A percentile compares a stretch with the other conserved stretches of the same genome.
Evolutionary conservation across 2,329 filamentous ascomycete species (phyloP).

Genomic region (Tolypocladium ovalisporum): DNA sequence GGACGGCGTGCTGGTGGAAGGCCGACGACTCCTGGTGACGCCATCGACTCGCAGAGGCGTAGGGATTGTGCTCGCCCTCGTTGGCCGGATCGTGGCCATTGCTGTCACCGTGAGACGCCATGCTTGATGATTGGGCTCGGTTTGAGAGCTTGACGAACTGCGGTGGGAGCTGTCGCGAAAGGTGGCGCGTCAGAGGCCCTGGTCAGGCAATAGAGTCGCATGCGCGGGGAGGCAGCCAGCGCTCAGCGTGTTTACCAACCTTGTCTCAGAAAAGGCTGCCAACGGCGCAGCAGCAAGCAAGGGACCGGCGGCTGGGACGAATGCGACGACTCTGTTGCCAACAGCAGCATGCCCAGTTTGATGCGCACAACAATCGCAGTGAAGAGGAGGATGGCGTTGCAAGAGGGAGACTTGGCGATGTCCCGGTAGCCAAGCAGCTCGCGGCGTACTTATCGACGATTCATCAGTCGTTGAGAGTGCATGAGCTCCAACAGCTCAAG

Average conservation of each 20-base stretch:
- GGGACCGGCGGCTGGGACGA: neutral
- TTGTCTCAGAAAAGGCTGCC: neutral
- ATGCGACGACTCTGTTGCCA: neutral
- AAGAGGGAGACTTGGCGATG: neutral
- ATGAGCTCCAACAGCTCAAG: neutral
- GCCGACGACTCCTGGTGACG: constrained; percentile 52
- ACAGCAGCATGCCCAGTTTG: neutral
- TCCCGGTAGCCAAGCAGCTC: neutral
- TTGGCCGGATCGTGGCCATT: neutral
- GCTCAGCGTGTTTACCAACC: neutral
- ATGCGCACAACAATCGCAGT: neutral
- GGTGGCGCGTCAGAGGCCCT: neutral
- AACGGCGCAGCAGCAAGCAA: neutral
- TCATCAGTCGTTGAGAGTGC: neutral
- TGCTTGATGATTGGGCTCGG: neutral
- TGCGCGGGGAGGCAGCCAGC: neutral
- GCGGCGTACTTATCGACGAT: neutral
- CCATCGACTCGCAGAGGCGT: constrained; percentile 48
- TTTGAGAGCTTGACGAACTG: neutral
- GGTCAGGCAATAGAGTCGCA: neutral
- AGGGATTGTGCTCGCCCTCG: constrained; percentile 32
- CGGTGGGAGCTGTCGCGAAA: neutral
- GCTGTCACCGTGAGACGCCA: neutral
- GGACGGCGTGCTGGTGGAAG: constrained; percentile 37
- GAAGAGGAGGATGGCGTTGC: neutral